Evolutionary conservation across 78 protist genomes (phyloP), one percentile per base, ranked within the genome.

Genomic region (Dictyostelium capitatum): DNA sequence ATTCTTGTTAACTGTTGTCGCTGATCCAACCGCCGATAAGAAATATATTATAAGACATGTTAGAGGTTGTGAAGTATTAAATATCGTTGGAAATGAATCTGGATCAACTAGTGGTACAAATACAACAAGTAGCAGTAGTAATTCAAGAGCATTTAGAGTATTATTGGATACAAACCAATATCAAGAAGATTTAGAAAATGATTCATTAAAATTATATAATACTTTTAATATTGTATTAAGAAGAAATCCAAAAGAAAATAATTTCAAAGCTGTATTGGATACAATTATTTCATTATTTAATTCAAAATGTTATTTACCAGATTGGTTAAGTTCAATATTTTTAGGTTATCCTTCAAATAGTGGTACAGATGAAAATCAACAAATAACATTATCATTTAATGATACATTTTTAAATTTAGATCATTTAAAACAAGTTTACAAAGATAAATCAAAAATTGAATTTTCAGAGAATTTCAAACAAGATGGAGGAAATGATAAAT

Each of bases 251-350:
- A 89, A 98, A 77, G 98, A 95, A 80, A 96, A 87, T 79, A 95
- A 96, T 75, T 95, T 95, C 67, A 82, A 82, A 79, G 98, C 99
- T 2, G 96, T 98, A 20, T 91, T 98, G 15, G 99, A 96, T 56
- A 96, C 98, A 37, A 98, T 98, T 32, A 80, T 98, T 9, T 62
- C 72, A 17, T 79, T 98, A 53, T 93, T 97, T 46, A 70, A 79
- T 48, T 2, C 72, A 53, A 62, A 67, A 32, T 3, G 59, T 25
- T 83, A 79, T 51, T 94, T 98, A 7, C 99, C 99, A 17, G 96
- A 94, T 11, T 98, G 99, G 99, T 96, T 98, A 28, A 87, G 83
- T 37, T 96, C 97, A 19, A 79, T 97, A 47, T 96, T 98, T 54
- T 75, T 98, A n/a, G 99, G 99, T n/a, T 95, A 95, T 41, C 92